Evolutionary conservation across 306 rosid genomes (phyloP).

Genomic region (Prunus fruticosa): DNA sequence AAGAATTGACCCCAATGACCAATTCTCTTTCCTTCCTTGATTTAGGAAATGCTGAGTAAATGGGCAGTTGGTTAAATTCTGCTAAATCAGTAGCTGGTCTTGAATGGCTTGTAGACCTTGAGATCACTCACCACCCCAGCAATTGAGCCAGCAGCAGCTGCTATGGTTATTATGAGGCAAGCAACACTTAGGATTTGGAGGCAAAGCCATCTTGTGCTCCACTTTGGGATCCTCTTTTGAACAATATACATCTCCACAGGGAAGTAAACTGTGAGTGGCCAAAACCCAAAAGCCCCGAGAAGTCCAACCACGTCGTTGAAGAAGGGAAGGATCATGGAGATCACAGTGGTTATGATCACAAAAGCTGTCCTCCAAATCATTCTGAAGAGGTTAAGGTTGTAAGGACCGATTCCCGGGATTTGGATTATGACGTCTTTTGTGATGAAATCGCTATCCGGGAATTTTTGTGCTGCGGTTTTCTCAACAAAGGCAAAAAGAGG

Average conservation of each 20-base stretch:
- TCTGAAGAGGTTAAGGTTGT: constrained; percentile 58
- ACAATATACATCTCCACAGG: constrained; percentile 78
- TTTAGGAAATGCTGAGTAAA: constrained; percentile 12
- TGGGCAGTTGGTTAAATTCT: neutral
- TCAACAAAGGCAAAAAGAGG: constrained; percentile 75
- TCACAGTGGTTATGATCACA: constrained; percentile 46
- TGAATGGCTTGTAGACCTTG: constrained; percentile 53
- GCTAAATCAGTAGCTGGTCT: constrained; percentile 27
- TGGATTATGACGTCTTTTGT: constrained; percentile 35
- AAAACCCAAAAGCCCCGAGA: constrained; percentile 77
- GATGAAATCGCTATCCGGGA: constrained; percentile 48
- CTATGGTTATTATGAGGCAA: constrained; percentile 55
- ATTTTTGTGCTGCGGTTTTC: constrained; percentile 25
- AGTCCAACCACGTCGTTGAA: constrained; percentile 69
- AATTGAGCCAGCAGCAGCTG: constrained; percentile 67
- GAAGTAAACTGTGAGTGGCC: constrained; percentile 75
- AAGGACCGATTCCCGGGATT: constrained; percentile 23
- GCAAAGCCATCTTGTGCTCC: constrained; percentile 68
- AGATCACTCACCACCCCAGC: constrained; percentile 57
- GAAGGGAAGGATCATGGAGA: constrained; percentile 74
- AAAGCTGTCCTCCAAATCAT: constrained; percentile 62
- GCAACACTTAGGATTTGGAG: constrained; percentile 57
- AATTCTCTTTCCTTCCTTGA: constrained; percentile 13
- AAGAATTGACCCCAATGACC: constrained; percentile 24
- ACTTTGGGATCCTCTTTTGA: constrained; percentile 60